These are phyloP conservation scores for Colletotrichum sp. DNA, from an alignment of 2,329 filamentous ascomycete species.

Conservation along the genomic window DNA sequence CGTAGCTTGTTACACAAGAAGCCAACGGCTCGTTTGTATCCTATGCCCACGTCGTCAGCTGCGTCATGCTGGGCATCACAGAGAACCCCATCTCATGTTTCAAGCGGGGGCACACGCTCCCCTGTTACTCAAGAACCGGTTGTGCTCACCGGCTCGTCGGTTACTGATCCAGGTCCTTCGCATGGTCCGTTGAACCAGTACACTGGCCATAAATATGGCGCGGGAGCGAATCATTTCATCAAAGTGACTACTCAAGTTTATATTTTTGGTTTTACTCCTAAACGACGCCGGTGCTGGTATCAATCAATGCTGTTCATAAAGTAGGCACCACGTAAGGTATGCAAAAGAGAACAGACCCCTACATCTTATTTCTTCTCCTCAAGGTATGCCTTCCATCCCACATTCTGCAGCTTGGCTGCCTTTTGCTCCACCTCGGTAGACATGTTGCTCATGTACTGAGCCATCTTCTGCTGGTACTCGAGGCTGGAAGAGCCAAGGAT, in stretches of 20 bases:
- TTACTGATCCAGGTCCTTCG: neutral
- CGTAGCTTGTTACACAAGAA: neutral
- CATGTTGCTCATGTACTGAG: conserved; percentile 66
- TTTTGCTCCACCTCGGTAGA: conserved; percentile 69
- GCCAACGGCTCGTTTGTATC: neutral
- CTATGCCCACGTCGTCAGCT: neutral
- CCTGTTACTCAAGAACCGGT: neutral
- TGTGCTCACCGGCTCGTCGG: neutral
- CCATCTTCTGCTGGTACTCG: conserved; percentile 62
- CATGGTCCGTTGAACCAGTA: neutral
- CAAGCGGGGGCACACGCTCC: neutral
- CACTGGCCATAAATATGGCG: neutral
- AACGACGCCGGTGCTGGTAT: conserved; percentile 15
- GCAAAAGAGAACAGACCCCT: neutral
- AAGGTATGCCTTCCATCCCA: conserved; percentile 63
- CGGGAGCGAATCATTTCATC: neutral
- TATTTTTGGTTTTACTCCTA: neutral
- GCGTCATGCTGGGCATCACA: neutral
- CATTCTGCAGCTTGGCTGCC: conserved; percentile 59
- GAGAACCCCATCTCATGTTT: neutral
- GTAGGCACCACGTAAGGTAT: neutral
- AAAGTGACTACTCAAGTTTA: neutral
- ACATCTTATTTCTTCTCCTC: conserved; percentile 33
- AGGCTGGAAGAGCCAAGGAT: conserved; percentile 66
- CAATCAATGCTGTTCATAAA: conserved; percentile 11